Evolutionary conservation across 352 stramenopile species (phyloP), one percentile per base, ranked within the genome.

Genomic region (Phytophthora melonis): DNA sequence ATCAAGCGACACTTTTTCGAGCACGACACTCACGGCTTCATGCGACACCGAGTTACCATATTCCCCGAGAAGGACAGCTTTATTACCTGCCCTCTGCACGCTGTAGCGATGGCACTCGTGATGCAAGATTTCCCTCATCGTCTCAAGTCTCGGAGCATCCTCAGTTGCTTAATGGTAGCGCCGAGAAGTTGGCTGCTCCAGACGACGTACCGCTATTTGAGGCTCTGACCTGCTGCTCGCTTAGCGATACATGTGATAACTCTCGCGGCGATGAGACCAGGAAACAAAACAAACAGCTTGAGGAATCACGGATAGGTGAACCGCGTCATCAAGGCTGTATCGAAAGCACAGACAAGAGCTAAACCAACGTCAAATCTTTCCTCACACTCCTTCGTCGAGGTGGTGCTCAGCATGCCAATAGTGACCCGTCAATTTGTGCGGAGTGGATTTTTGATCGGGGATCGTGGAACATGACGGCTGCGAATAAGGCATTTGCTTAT

Each of bases 361-460:
- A 57, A 52, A 21, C n/a, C 59, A 47, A 66, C 45, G 3, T 3
- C 30, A 2, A 66, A 52, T 1, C 18, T 66, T 16, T 49, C 47
- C 1, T 58, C 45, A 2, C 47, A 66, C 21, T 66, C 47, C 16
- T 66, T 66, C 58, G 59, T 0, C 45, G 47, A 11, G 59, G 30
- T 1, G 59, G 47, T 3, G 45, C 47, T 16, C 45, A 58, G 19
- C 59, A 66, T 25, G 32, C 47, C 8, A 66, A 66, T 19, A 52
- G 47, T n/a, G 32, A 66, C 30, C 30, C 58, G 41, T 49, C 41
- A 49, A 2, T 8, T 41, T 45, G 43, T 47, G 58, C 58, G 6
- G 45, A 57, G n/a, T 66, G 32, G 30, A 66, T 52, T 58, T 66
- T 66, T 58, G 59, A 66, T 66, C 59, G 59, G 5, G 47, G 45